Evolutionary conservation across 768 basidiomycete genomes (phyloP), one percentile per base, ranked within the genome.

Genomic region (Termitomyces heimii): DNA sequence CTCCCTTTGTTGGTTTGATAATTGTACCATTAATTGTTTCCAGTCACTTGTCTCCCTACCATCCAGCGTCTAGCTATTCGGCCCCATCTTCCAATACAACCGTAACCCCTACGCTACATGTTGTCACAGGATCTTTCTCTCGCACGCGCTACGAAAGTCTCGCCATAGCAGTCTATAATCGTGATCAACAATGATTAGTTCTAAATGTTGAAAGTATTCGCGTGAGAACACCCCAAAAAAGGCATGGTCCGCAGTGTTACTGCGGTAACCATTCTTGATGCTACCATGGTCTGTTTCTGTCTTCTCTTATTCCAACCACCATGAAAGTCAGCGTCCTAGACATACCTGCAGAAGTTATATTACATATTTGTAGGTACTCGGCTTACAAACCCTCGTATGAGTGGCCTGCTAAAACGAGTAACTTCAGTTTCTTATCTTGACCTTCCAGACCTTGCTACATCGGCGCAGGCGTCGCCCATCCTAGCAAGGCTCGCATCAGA

Each of bases 371-470:
- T 85, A 61, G 57, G 80, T 51, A 8, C 65, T 43, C 28, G 22
- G 29, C 12, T 18, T 48, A n/a, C 45, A 32, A 53, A 35, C 7
- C 2, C 22, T 22, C 24, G 43, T 26, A 7, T 39, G 8, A 46
- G 18, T 4, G 20, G 26, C 55, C 10, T 52, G 34, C 22, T 45
- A 24, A 29, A n/a, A 54, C 22, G 31, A 34, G 20, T 20, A 50
- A 22, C 45, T 47, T 46, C 22, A 89, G 88, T 87, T 45, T 83
- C 84, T 0, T 90, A 81, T 67, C 75, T 91, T 54, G 89, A 90
- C 68, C 69, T 89, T 6, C 88, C 89, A 0, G 89, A 91, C 65
- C 78, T 89, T 46, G 79, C 78, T 47, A 64, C 75, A 1, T 66
- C 88, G 40, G 76, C 80, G 8, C 77, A 73, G 54, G 73, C 78